Evolutionary conservation across 73 alveolate genomes (phyloP), one percentile per base, ranked within the genome.

Genomic region (Paraurostyla sp.): DNA sequence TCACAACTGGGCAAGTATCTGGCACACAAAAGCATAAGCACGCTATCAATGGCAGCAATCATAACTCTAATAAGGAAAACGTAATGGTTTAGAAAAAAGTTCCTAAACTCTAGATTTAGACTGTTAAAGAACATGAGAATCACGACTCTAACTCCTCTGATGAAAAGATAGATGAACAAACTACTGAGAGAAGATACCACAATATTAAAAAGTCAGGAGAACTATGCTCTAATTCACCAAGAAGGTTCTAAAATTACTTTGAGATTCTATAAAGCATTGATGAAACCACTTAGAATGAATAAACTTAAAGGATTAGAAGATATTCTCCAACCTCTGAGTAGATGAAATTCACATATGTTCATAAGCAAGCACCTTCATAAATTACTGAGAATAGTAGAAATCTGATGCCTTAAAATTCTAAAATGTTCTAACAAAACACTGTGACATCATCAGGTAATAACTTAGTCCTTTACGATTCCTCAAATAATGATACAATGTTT

Each of bases 221-320:
- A 60, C 7, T 60, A 29, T 30, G 52, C 25, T 60, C 78, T 29
- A 60, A 60, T 50, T 60, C 78, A 3, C 78, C 78, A 7, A 60
- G 25, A 60, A 25, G 78, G 15, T 60, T 29, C 25, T 3, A 60
- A 18, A 60, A 60, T 33, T 60, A 60, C 50, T 60, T 60, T 23
- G 51, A 60, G 23, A 33, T 27, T 60, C 4, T 60, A 22, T 4
- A 60, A 27, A 27, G 51, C 32, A 32, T 54, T 20, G 33, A 15
- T 11, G 78, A 60, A 3, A 3, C 45, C 6, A 60, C 78, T 33
- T 29, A 13, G 6, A 60, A 60, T 60, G 4, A 16, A 9, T 22
- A 20, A 15, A 6, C 38, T 54, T 11, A 25, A 20, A 33, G 78
- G 20, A 30, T 29, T 60, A 29, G 32, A 60, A 29, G 7, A n/a